These are phyloP conservation scores for Malassezia nana DNA, from an alignment of 1,284 basidiomycete species.

Conservation along the genomic window DNA sequence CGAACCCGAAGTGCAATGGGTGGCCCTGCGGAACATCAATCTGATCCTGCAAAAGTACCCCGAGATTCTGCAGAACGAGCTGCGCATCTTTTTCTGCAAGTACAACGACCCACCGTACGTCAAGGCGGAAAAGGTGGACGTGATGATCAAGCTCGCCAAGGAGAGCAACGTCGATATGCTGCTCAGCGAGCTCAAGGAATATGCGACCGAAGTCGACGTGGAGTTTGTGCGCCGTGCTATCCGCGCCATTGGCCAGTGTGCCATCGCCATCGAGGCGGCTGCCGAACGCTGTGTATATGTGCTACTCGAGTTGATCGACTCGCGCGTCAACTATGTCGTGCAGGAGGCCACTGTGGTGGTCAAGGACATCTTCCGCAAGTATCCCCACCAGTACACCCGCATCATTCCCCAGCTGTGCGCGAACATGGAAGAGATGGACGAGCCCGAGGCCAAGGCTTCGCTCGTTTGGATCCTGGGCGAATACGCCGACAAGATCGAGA, in stretches of 20 bases:
- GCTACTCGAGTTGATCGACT: conserved; percentile 77
- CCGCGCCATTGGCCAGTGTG: conserved; percentile 88
- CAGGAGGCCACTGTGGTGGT: conserved; percentile 97
- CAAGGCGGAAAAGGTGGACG: conserved; percentile 94
- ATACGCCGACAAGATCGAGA: conserved; percentile 92
- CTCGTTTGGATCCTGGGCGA: conserved; percentile 98
- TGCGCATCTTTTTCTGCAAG: conserved; percentile 99
- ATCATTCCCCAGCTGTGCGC: conserved; percentile 90
- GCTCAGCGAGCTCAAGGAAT: conserved; percentile 92
- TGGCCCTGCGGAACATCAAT: conserved; percentile 90
- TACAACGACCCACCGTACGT: conserved; percentile 98
- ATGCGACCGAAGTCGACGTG: conserved; percentile 93
- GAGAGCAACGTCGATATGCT: conserved; percentile 89
- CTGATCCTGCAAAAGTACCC: conserved; percentile 84
- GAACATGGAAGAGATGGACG: conserved; percentile 89
- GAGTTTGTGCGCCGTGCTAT: conserved; percentile 92
- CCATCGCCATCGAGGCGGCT: conserved; percentile 83
- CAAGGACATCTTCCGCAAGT: conserved; percentile 99
- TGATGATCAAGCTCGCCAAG: conserved; percentile 87
- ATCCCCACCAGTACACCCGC: conserved; percentile 92
- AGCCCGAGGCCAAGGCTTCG: conserved; percentile 93
- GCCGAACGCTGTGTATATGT: conserved; percentile 93
- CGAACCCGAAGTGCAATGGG: conserved; percentile 75
- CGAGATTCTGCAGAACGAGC: conserved; percentile 81
- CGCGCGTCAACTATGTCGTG: conserved; percentile 89